These are phyloP conservation scores for Plantago lanceolata DNA, from an alignment of 305 asterid genomes.

Conservation along the genomic window DNA sequence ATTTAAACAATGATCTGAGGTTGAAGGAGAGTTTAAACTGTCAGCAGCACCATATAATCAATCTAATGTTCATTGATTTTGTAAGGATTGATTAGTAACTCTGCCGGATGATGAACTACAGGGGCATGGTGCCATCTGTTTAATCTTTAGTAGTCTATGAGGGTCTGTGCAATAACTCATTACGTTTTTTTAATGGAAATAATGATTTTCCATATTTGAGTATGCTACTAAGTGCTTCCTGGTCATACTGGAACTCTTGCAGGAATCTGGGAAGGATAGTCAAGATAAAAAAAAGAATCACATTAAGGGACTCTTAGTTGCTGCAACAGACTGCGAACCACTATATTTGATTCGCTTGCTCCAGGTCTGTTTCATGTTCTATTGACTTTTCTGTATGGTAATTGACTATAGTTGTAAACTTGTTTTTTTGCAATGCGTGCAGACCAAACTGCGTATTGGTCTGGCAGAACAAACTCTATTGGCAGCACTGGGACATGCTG, in stretches of 20 bases:
- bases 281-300: constrained; percentile 86
- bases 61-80: constrained; percentile 2
- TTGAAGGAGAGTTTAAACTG: too few relatives aligned
- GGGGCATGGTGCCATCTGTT: constrained; percentile 11
- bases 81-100: neutral
- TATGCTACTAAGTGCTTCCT: constrained; percentile 21
- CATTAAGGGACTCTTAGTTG: constrained; percentile 81
- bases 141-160: constrained; percentile 15
- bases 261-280: constrained; percentile 97
- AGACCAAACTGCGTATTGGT: constrained; percentile 86
- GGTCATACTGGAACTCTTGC: constrained; percentile 19
- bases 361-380: constrained; percentile 48
- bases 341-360: constrained; percentile 87
- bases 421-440: constrained; percentile 42
- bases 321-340: constrained; percentile 97
- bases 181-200: neutral
- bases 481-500: constrained; percentile 82
- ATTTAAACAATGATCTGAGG: too few relatives aligned
- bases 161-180: constrained; percentile 1
- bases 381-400: constrained; percentile 22
- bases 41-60: too few relatives aligned
- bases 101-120: constrained; percentile 7
- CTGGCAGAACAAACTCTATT: constrained; percentile 88
- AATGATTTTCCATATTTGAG: constrained; percentile 15
- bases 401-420: constrained; percentile 26